Percentiles rank a stretch among this genome's conserved stretches.
These are phyloP conservation scores for Tetrahymena borealis DNA, from an alignment of 73 alveolate species.

Conservation along the genomic window DNA sequence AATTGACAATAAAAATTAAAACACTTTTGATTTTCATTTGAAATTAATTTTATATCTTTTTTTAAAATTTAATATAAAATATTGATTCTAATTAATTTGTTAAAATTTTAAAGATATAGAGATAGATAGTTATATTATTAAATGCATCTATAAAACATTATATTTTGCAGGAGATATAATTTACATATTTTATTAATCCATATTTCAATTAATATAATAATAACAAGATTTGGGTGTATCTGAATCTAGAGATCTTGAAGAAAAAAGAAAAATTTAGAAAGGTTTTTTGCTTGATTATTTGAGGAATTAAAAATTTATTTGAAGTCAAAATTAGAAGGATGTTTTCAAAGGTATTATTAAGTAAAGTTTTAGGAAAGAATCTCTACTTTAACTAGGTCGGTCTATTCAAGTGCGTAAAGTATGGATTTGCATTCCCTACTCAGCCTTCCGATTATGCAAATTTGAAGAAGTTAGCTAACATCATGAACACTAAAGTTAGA, in stretches of 20 bases:
- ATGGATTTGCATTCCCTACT: not conserved
- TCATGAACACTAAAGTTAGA: not conserved
- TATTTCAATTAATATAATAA: not conserved
- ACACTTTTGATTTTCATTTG: no score
- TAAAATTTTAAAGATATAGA: no score
- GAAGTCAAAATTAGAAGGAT: not conserved
- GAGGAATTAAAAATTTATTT: not conserved
- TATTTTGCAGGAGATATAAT: no score
- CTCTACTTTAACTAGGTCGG: not conserved
- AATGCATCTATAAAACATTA: no score
- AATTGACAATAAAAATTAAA: no score
- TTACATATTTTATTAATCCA: no score
- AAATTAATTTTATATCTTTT: no score
- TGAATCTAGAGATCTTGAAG: not conserved
- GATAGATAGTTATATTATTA: no score
- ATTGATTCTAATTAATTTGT: no score
- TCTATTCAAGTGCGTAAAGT: not conserved
- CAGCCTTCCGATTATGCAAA: not conserved
- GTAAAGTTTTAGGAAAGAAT: not conserved
- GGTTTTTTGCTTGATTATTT: not conserved
- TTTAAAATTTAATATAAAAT: no score
- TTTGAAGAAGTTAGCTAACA: not conserved
- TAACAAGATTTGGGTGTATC: not conserved
- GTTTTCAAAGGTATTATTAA: not conserved
- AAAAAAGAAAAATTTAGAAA: not conserved